Evolutionary conservation across 192 early-diverging fungal genomes (phyloP).

Genomic region (Backusella tuberculispora): DNA sequence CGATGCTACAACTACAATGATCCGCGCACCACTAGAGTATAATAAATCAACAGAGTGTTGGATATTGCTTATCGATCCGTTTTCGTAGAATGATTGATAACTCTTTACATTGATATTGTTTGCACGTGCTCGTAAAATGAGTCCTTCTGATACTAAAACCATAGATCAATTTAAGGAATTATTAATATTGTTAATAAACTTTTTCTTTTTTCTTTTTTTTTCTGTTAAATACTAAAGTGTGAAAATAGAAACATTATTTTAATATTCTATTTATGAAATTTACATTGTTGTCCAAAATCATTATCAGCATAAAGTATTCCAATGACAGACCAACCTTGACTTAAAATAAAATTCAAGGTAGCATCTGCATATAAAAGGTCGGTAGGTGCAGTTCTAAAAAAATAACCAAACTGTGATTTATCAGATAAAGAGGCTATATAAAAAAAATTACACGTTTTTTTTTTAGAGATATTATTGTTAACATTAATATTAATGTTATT

Average conservation of each 20-base stretch:
- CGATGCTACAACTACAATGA: conserved; percentile 47
- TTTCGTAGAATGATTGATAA: conserved; percentile 46
- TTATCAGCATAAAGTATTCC: conserved; percentile 51
- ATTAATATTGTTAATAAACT: background rate
- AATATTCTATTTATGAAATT: background rate
- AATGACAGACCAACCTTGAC: conserved; percentile 47
- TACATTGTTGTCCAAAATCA: conserved; percentile 50
- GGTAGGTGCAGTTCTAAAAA: conserved; percentile 57
- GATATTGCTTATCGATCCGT: conserved; percentile 41
- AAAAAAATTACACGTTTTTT: conserved; percentile 3
- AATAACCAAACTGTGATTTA: conserved; percentile 52
- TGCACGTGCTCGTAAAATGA: conserved; percentile 35
- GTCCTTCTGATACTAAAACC: conserved; percentile 45
- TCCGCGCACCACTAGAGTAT: conserved; percentile 38
- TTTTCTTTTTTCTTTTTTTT: background rate
- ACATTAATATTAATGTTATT: background rate
- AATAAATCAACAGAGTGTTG: conserved; percentile 39
- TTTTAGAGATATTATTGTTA: background rate
- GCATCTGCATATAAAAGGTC: conserved; percentile 49
- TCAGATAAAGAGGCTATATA: conserved; percentile 50
- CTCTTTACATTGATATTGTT: conserved; percentile 41
- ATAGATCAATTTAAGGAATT: no score
- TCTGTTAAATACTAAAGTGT: conserved; percentile 4
- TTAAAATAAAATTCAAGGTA: conserved; percentile 48
- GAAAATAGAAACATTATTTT: no score